Conservation (phyloP, 345 rosid species). For the Camelina hispida region DNA sequence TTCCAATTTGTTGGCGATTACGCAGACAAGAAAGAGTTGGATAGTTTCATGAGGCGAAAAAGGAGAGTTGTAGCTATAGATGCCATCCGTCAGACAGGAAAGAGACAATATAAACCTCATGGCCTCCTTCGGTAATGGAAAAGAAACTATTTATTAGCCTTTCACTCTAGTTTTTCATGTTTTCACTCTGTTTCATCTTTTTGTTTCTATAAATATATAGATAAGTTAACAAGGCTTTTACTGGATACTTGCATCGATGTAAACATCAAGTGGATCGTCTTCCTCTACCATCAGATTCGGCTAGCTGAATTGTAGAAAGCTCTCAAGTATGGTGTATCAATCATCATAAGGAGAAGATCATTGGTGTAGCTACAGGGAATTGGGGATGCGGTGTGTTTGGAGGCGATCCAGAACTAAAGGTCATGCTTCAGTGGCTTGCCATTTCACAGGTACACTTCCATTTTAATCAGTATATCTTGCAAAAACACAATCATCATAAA, state of each 20-base stretch:
- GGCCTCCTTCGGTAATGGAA: constrained; percentile 65
- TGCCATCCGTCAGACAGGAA: constrained; percentile 66
- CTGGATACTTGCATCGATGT: constrained; percentile 73
- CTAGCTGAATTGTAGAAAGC: constrained; percentile 14
- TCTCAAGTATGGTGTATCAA: constrained; percentile 26
- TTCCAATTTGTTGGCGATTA: constrained; percentile 78
- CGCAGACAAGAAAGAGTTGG: constrained; percentile 58
- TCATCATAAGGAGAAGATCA: constrained; percentile 46
- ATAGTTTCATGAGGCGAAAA: constrained; percentile 62
- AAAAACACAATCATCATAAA: background rate
- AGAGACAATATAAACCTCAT: constrained; percentile 55
- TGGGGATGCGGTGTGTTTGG: constrained; percentile 99
- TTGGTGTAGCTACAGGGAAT: constrained; percentile 84
- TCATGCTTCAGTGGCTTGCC: constrained; percentile 45
- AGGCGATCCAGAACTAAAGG: constrained; percentile 90
- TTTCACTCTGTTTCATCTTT: background rate
- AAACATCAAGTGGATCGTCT: constrained; percentile 41
- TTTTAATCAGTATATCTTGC: background rate
- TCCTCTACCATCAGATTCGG: constrained; percentile 17
- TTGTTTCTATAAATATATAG: constrained; percentile 48
- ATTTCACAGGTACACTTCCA: constrained; percentile 37
- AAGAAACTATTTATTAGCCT: background rate
- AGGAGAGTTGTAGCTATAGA: constrained; percentile 81
- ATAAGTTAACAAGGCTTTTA: constrained; percentile 85
- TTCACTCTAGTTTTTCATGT: background rate